Conservation (phyloP, 352 stramenopile genomes). For the Thalassiosira ordinaria region DNA sequence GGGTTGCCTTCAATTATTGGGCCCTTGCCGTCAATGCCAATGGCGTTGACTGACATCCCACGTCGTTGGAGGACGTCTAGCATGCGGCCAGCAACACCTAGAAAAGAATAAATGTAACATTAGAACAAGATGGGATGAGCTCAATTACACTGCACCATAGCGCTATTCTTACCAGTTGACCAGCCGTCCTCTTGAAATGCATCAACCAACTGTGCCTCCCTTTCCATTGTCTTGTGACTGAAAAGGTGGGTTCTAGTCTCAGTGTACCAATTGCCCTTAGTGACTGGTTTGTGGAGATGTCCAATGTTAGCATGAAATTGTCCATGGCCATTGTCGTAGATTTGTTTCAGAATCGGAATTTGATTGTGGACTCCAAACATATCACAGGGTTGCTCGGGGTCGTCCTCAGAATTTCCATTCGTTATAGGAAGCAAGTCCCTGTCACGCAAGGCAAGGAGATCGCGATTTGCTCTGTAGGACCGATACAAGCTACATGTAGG, state of each 20-base stretch:
- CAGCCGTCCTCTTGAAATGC: constrained; percentile 41
- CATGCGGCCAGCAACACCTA: constrained; percentile 52
- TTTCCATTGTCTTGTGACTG: constrained; percentile 39
- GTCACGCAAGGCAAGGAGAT: neutral
- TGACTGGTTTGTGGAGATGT: constrained; percentile 57
- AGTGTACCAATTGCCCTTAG: constrained; percentile 45
- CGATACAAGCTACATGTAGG: constrained; percentile 6
- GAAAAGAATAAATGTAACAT: constrained; percentile 2
- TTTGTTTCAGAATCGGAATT: constrained; percentile 50
- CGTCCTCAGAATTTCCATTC: neutral
- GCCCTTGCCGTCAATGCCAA: constrained; percentile 41
- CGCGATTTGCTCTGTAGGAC: neutral
- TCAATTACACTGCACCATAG: neutral
- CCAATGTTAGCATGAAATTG: constrained; percentile 40
- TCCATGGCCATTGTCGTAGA: constrained; percentile 68
- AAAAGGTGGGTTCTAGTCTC: constrained; percentile 51
- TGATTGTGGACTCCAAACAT: constrained; percentile 62
- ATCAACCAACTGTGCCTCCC: constrained; percentile 39
- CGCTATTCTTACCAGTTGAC: constrained; percentile 29
- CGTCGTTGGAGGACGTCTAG: constrained; percentile 40
- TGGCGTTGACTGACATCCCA: constrained; percentile 31
- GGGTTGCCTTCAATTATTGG: constrained; percentile 41
- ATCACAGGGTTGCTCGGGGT: constrained; percentile 48
- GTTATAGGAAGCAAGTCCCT: constrained; percentile 9
- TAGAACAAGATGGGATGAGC: neutral